A percentile compares a stretch with the other conserved stretches of the same genome.
phyloP scores from a whole-genome alignment of 2,329 filamentous ascomycete species.

The Colletotrichum falcatum region DNA sequence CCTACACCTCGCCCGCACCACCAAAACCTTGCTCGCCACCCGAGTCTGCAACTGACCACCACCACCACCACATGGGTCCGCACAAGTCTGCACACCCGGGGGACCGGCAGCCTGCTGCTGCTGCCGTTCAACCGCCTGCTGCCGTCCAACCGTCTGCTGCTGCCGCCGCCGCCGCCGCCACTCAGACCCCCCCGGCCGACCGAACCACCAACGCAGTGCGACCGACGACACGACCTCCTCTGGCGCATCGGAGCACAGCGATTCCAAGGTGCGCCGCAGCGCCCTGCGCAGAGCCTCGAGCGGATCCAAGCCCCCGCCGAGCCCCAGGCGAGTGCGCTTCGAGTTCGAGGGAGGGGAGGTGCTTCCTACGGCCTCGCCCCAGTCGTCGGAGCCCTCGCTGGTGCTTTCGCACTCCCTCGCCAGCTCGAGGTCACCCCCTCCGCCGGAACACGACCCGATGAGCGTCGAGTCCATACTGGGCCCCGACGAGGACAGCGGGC shows the following conservation, averaged over 20 bases:
- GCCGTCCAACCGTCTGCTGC: no score
- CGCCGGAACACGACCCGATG: slow-evolving; percentile 45
- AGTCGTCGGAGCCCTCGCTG: slow-evolving; percentile 51
- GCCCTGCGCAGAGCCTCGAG: slow-evolving; percentile 69
- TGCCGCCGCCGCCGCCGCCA: slow-evolving; percentile 34
- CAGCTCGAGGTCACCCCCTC: slow-evolving; percentile 44
- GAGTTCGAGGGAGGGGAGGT: slow-evolving; percentile 71
- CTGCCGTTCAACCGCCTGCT: no score
- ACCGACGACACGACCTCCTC: slow-evolving; percentile 65
- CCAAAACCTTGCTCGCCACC: slow-evolving; percentile 41
- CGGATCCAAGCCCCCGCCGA: slow-evolving; percentile 59
- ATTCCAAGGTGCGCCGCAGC: slow-evolving; percentile 63
- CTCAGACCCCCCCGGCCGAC: slow-evolving; percentile 45
- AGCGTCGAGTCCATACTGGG: slow-evolving; percentile 50
- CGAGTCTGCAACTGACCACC: slow-evolving; percentile 28
- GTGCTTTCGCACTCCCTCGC: slow-evolving; percentile 44
- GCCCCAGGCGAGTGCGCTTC: slow-evolving; percentile 73
- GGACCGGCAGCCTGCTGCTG: slow-evolving; percentile 3
- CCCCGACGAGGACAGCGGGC: slow-evolving; percentile 54
- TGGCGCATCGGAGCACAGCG: slow-evolving; percentile 64
- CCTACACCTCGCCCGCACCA: slow-evolving; percentile 45
- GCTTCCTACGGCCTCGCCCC: slow-evolving; percentile 68
- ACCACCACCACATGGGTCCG: slow-evolving; percentile 32
- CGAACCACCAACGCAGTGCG: slow-evolving; percentile 53
- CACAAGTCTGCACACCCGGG: slow-evolving; percentile 14